A percentile compares a stretch with the other conserved stretches of the same genome.
phyloP scores from a whole-genome alignment of 129 eudicot species.

The Flaveria linearis region DNA sequence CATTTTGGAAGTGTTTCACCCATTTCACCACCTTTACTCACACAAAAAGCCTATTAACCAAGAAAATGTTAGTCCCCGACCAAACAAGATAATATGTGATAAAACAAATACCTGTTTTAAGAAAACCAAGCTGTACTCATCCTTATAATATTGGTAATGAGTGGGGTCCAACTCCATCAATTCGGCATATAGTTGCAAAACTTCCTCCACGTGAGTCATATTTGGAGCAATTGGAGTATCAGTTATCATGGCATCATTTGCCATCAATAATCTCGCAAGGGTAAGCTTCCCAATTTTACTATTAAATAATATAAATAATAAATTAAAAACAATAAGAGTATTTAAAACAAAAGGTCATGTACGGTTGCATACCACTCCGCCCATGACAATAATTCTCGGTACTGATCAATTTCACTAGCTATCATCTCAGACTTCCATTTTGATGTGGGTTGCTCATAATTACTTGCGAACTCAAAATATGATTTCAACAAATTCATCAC shows the following conservation, averaged over 20 bases:
- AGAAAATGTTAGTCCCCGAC: not conserved
- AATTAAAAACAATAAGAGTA: not conserved
- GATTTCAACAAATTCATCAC: constrained; percentile 29
- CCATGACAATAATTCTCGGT: constrained; percentile 59
- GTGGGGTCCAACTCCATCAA: constrained; percentile 71
- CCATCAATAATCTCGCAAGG: constrained; percentile 87
- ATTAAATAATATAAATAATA: constrained; percentile 20
- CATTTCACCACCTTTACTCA: constrained; percentile 3
- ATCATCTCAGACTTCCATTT: constrained; percentile 60
- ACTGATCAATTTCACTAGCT: constrained; percentile 63
- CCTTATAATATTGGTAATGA: constrained; percentile 76
- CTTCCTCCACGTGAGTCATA: constrained; percentile 48
- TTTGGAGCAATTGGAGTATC: constrained; percentile 21
- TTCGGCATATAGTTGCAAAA: constrained; percentile 60
- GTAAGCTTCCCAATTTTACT: constrained; percentile 96
- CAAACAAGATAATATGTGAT: constrained; percentile 12
- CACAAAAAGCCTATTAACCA: not conserved
- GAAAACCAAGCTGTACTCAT: constrained; percentile 71
- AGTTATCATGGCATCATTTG: constrained; percentile 52
- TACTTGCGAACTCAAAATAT: constrained; percentile 32
- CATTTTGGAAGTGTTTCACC: not conserved
- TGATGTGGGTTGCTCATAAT: constrained; percentile 37
- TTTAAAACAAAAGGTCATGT: not conserved
- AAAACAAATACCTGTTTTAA: constrained; percentile 60
- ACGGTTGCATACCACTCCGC: constrained; percentile 57